Percentiles rank a stretch among this genome's conserved stretches.
Conservation (phyloP, 305 asterid genomes). For the Salvia sclarea region DNA sequence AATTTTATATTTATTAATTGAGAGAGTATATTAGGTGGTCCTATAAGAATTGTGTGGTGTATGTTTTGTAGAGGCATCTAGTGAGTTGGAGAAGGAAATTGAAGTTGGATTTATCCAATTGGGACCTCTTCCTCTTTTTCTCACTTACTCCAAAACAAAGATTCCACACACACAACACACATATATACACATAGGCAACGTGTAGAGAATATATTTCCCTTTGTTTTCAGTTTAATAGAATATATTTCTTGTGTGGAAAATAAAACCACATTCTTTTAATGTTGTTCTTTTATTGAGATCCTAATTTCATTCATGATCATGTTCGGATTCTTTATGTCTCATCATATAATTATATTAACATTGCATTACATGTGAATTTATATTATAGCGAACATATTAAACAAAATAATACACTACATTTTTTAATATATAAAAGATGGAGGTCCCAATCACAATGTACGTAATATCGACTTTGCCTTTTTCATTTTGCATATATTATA, state of each 20-base stretch:
- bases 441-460: constrained; percentile 11
- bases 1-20: not conserved
- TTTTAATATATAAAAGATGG: not conserved
- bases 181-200: not conserved
- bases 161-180: constrained; percentile 20
- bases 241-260: too few relatives aligned
- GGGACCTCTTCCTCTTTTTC: constrained; percentile 40
- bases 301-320: not conserved
- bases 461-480: constrained; percentile 4
- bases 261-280: not conserved
- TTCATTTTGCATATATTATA: constrained; percentile 12
- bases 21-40: constrained; percentile 22
- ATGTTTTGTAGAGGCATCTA: constrained; percentile 52
- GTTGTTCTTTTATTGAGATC: not conserved
- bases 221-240: too few relatives aligned
- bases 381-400: not conserved
- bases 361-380: not conserved
- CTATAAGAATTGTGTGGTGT: constrained; percentile 28
- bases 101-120: constrained; percentile 58
- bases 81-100: constrained; percentile 52
- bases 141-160: constrained; percentile 22
- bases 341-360: not conserved
- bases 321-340: constrained; percentile 16
- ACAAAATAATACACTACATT: not conserved
- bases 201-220: constrained; percentile 28